phyloP scores from a whole-genome alignment of 225 moss, liverwort and hornwort genomes.

The Sphagnum contortum region DNA sequence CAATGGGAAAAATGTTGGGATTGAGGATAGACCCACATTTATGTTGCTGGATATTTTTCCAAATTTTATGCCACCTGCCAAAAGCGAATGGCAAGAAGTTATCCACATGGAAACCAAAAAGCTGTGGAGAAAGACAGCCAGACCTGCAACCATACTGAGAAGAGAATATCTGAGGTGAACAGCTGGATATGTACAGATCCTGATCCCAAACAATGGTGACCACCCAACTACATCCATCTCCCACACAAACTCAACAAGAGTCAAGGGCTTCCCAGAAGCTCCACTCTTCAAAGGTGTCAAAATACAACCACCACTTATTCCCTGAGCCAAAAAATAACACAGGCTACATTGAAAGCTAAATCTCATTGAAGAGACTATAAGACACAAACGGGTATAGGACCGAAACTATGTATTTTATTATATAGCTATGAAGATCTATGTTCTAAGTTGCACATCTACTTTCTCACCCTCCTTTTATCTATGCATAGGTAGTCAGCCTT shows the following conservation, averaged over 20 bases:
- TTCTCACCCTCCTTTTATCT: too few species aligned
- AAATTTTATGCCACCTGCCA: background rate
- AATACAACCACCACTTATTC: slow-evolving; percentile 58
- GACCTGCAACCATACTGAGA: slow-evolving; percentile 57
- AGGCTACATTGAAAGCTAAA: too few species aligned
- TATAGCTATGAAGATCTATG: too few species aligned
- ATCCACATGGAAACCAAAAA: too few species aligned
- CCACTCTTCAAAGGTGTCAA: slow-evolving; percentile 50
- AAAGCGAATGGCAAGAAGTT: background rate
- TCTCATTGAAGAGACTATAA: too few species aligned
- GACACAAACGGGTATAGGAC: too few species aligned
- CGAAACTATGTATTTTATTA: too few species aligned
- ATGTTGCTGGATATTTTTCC: too few species aligned
- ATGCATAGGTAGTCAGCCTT: too few species aligned
- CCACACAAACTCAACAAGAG: slow-evolving; percentile 52
- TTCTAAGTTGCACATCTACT: too few species aligned
- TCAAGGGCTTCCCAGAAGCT: slow-evolving; percentile 37
- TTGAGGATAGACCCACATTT: too few species aligned
- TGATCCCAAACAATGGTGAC: slow-evolving; percentile 57
- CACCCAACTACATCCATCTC: slow-evolving; percentile 68
- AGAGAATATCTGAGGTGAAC: slow-evolving; percentile 50
- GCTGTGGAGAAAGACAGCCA: slow-evolving; percentile 3
- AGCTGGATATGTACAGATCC: slow-evolving; percentile 43
- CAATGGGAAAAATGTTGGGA: too few species aligned
- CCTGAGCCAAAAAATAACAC: background rate